Percentiles rank a stretch among this genome's conserved stretches.
These are phyloP conservation scores for Termitomyces sp. DNA, from an alignment of 768 basidiomycete species.

Conservation along the genomic window DNA sequence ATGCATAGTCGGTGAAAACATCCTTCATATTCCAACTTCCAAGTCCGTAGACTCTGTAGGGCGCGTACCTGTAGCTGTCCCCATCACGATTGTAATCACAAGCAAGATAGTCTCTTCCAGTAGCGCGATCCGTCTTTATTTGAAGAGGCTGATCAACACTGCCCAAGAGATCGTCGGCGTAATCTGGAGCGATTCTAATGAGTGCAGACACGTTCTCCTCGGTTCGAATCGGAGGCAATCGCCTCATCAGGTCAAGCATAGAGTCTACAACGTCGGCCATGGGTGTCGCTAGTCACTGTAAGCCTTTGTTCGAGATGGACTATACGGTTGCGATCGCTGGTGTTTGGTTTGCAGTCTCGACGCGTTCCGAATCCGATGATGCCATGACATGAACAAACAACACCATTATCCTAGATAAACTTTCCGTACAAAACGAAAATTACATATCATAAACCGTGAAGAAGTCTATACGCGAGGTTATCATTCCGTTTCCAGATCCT, in stretches of 20 bases:
- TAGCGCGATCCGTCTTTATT: constrained; percentile 73
- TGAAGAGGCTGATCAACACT: constrained; percentile 94
- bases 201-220: constrained; percentile 86
- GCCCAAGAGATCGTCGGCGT: constrained; percentile 91
- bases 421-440: not conserved
- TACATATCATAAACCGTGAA: constrained; percentile 26
- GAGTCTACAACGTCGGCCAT: constrained; percentile 85
- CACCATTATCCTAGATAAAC: too few relatives aligned
- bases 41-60: not conserved
- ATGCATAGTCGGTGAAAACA: constrained; percentile 5
- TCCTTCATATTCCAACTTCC: not conserved
- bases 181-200: constrained; percentile 83
- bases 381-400: not conserved
- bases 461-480: constrained; percentile 26
- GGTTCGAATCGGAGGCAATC: constrained; percentile 88
- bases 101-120: constrained; percentile 86
- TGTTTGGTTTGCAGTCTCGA: not conserved
- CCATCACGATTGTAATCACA: constrained; percentile 95
- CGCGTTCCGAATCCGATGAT: constrained; percentile 6
- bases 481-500: constrained; percentile 32
- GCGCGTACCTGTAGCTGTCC: constrained; percentile 77
- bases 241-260: constrained; percentile 94
- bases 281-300: constrained; percentile 17
- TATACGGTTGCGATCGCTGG: not conserved
- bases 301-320: not conserved